Base-by-base conservation (phyloP, 331 rosid genomes). In the Ulmus americana region DNA sequence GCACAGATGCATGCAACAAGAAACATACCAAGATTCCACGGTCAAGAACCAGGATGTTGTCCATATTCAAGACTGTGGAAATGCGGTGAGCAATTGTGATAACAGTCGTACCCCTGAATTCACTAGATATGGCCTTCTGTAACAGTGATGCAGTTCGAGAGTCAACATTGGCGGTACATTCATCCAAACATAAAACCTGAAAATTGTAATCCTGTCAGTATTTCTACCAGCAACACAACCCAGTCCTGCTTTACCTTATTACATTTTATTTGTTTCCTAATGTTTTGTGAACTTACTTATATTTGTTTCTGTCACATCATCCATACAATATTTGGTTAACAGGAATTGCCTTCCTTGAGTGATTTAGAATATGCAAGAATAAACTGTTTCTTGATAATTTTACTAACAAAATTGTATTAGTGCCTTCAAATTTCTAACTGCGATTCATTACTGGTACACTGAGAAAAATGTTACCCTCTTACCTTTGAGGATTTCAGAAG, bases 161-260 rank as follows among this genome's bases (percentile, higher is more conserved):
- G 75, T 92, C 98, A 45, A 92, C 84, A 40, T 58, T 92, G 64
- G 98, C 98, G 1, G 98, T 88, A 86, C 98, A 89, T 64, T 92
- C 98, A 78, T 92, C 98, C 85, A 92, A 86, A 83, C 96, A 92
- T 6, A 92, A 83, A 64, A 92, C 95, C 98, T 92, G 78, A 11
- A 82, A 71, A 49, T 38, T 22, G 12, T 7, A 57, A 40, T 16
- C 41, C n/a, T 9, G 43, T 63, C 50, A 62, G 70, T 63, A 13
- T 53, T 16, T 42, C n/a, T 39, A 55, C n/a, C 2, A 10, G 9
- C 51, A 47, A 49, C 3, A 12, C 1, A 6, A 6, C 28, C 28
- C 42, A 3, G 18, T 46, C 48, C 20, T 10, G 35, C 35, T 28
- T 28, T 28, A 28, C 35, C 35, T 28, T 2, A 28, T 28, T 28